Base-by-base conservation (phyloP, 768 basidiomycete species). In the Tylopilus rubrobrunneus region DNA sequence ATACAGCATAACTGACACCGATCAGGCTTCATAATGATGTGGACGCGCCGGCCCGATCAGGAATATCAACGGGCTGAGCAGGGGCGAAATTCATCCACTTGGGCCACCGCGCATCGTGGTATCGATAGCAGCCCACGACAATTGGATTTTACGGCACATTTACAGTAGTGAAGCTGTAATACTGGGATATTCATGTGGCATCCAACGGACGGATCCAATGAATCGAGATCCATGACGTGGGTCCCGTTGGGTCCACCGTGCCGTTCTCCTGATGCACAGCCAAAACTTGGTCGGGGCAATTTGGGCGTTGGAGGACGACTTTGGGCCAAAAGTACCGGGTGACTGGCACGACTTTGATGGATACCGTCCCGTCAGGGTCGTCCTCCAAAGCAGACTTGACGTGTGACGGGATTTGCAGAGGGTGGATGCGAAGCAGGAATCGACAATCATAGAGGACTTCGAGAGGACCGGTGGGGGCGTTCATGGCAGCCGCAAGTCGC, bases 391-490 rank as follows among this genome's bases (percentile, higher is more conserved):
- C 60, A 19, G 55, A 49, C n/a, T 60, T 53, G 4, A 86, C 34
- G 8, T 65, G 44, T 2, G 51, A 21, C 2, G 84, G 83, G 21
- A 84, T 74, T 40, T 60, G 70, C 33, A 60, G 58, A 14, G 80
- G 60, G 52, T 78, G 55, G 58, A 88, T 73, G 19, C 60, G 62
- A 41, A 90, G 47, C 4, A 81, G 60, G 66, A 87, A 91, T 7
- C 89, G 83, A 58, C 75, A 74, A 65, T 91, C 88, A 62, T 80
- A 89, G 28, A 89, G 69, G 12, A 84, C 46, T 23, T 78, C 70
- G 14, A 76, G 37, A 9, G 60, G 39, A 3, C 52, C 19, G 4
- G 58, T 0, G 8, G 57, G 47, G 55, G 58, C 63, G 62, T 55
- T 40, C 40, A 59, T 12, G 64, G 44, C 49, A 53, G 33, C 48